A percentile compares a stretch with the other conserved stretches of the same genome.
phyloP scores from a whole-genome alignment of 257 asterid species.

The Voacanga thouarsii region DNA sequence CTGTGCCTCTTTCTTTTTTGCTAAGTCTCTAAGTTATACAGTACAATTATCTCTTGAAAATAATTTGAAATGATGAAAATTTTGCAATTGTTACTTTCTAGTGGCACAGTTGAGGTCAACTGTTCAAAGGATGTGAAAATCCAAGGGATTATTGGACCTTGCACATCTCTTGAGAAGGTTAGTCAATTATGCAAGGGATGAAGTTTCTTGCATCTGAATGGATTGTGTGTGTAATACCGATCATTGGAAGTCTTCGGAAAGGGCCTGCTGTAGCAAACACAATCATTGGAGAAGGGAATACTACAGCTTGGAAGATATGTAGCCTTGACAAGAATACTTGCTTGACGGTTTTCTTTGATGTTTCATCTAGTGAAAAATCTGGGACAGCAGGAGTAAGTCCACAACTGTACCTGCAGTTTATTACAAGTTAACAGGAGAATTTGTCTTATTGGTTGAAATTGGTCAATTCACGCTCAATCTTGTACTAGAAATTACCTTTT shows the following conservation, averaged over 20 bases:
- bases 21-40: not conserved
- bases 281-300: constrained; percentile 85
- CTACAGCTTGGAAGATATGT: constrained; percentile 98
- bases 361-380: constrained; percentile 88
- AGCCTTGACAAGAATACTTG: constrained; percentile 88
- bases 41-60: not conserved
- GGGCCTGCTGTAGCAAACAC: constrained; percentile 91
- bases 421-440: constrained; percentile 63
- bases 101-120: constrained; percentile 87
- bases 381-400: constrained; percentile 73
- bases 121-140: constrained; percentile 96
- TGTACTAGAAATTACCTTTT: no score
- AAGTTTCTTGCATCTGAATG: constrained; percentile 4
- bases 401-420: constrained; percentile 76
- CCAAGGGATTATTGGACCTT: constrained; percentile 97
- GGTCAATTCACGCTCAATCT: not conserved
- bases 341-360: constrained; percentile 92
- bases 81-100: constrained; percentile 23
- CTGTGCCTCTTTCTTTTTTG: not conserved
- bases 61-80: not conserved
- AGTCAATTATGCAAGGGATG: constrained; percentile 9
- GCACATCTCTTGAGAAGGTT: constrained; percentile 96
- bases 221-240: constrained; percentile 14
- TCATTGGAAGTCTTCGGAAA: constrained; percentile 59
- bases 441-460: constrained; percentile 5